Evolutionary conservation across 2,329 filamentous ascomycete species (phyloP).

Genomic region (Ilyonectria destructans): DNA sequence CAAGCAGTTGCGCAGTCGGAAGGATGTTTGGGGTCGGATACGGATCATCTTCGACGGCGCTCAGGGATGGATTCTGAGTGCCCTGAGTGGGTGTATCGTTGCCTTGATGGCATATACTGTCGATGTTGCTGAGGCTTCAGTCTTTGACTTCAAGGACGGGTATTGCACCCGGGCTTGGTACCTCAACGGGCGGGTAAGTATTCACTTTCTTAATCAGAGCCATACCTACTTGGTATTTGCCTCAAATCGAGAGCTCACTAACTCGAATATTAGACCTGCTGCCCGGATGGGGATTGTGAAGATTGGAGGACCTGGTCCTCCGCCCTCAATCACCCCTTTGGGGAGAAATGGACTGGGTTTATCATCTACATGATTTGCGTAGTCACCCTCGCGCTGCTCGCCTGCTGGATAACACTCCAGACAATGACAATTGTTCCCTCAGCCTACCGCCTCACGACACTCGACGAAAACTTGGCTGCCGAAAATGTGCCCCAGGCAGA

Average conservation of each 20-base stretch:
- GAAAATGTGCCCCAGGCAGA: slow-evolving; percentile 60
- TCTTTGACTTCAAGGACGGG: slow-evolving; percentile 94
- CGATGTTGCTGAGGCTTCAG: slow-evolving; percentile 86
- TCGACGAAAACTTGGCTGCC: slow-evolving; percentile 94
- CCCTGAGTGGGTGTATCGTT: slow-evolving; percentile 88
- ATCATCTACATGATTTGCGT: slow-evolving; percentile 82
- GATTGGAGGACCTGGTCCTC: slow-evolving; percentile 73
- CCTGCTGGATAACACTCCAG: slow-evolving; percentile 86
- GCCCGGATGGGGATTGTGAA: slow-evolving; percentile 69
- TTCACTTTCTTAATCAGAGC: not conserved
- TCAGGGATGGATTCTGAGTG: slow-evolving; percentile 95
- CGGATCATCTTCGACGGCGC: slow-evolving; percentile 85
- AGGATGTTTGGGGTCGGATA: slow-evolving; percentile 87
- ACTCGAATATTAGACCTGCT: slow-evolving; percentile 63
- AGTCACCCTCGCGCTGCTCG: slow-evolving; percentile 77
- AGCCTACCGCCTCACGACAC: slow-evolving; percentile 85
- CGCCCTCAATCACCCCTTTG: slow-evolving; percentile 63
- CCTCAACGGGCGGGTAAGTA: slow-evolving; percentile 76
- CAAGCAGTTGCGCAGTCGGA: slow-evolving; percentile 85
- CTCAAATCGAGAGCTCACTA: slow-evolving; percentile 8
- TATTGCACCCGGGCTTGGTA: slow-evolving; percentile 84
- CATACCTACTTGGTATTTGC: not conserved
- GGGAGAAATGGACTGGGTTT: slow-evolving; percentile 80
- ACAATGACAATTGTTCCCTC: slow-evolving; percentile 98
- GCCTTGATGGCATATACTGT: slow-evolving; percentile 91